A percentile compares a stretch with the other conserved stretches of the same genome.
Conservation (phyloP, 441 rosid genomes). For the Populus hybrid region DNA sequence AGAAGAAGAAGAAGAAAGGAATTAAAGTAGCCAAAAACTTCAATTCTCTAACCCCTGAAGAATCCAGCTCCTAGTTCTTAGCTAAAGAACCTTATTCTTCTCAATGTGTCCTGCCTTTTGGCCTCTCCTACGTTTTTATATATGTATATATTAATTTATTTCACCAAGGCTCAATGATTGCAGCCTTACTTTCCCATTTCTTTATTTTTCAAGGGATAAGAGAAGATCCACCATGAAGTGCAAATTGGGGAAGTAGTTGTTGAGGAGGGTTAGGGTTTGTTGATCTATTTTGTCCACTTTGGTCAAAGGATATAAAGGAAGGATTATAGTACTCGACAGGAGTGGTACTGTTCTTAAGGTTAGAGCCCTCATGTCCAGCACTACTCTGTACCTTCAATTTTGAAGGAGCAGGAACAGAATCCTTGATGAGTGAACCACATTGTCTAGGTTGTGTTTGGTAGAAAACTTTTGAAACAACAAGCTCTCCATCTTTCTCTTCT, state of each 20-base stretch:
- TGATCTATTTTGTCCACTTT: slow-evolving; percentile 39
- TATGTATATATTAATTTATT: slow-evolving; percentile 11
- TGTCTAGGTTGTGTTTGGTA: slow-evolving; percentile 97
- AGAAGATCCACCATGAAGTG: slow-evolving; percentile 54
- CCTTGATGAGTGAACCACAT: slow-evolving; percentile 40
- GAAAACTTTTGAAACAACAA: slow-evolving; percentile 85
- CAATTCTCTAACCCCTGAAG: slow-evolving; percentile 10
- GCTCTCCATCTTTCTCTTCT: slow-evolving; percentile 92
- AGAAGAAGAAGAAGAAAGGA: not conserved
- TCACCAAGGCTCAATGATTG: slow-evolving; percentile 9
- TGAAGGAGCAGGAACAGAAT: slow-evolving; percentile 19
- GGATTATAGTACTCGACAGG: slow-evolving; percentile 48
- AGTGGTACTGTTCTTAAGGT: slow-evolving; percentile 20
- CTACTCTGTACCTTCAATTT: slow-evolving; percentile 23
- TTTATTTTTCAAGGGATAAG: slow-evolving; percentile 41
- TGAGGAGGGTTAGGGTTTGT: slow-evolving; percentile 20
- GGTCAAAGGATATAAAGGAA: slow-evolving; percentile 48
- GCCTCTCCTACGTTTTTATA: not conserved
- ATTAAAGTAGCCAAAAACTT: slow-evolving; percentile 8
- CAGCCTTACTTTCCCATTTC: not conserved
- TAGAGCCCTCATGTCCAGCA: slow-evolving; percentile 31
- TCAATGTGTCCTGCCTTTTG: slow-evolving; percentile 8
- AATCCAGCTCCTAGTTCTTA: slow-evolving; percentile 13
- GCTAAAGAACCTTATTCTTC: slow-evolving; percentile 20
- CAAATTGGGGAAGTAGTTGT: slow-evolving; percentile 50